These are phyloP conservation scores for Spencermartinsiella ligniputridi DNA, from an alignment of 1,139 yeast species.

Conservation along the genomic window DNA sequence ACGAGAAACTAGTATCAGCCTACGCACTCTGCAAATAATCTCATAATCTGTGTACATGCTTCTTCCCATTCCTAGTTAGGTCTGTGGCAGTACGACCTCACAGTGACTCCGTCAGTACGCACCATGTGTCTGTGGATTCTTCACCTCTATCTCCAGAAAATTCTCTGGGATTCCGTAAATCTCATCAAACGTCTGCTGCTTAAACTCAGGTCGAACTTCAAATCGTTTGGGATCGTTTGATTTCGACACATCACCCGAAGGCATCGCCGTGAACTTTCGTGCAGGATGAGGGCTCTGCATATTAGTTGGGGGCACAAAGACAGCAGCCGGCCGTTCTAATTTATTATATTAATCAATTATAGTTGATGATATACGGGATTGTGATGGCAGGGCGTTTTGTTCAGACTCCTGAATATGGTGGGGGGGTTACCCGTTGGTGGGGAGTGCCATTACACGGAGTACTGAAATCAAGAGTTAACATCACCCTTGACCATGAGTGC, in stretches of 20 bases:
- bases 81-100: not conserved
- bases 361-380: too few species aligned
- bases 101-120: slow-evolving; percentile 15
- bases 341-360: too few species aligned
- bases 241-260: slow-evolving; percentile 18
- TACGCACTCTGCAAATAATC: slow-evolving; percentile 63
- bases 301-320: too few species aligned
- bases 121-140: slow-evolving; percentile 77
- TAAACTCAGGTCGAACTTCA: slow-evolving; percentile 40
- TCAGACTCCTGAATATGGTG: too few species aligned
- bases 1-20: not conserved
- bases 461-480: too few species aligned
- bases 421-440: too few species aligned
- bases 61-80: slow-evolving; percentile 40
- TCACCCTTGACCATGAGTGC: too few species aligned
- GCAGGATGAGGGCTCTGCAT: slow-evolving; percentile 22
- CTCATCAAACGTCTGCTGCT: slow-evolving; percentile 70
- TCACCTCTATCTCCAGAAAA: slow-evolving; percentile 82
- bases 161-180: slow-evolving; percentile 94
- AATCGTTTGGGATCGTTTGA: slow-evolving; percentile 27
- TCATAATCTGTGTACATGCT: slow-evolving; percentile 88
- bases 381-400: too few species aligned
- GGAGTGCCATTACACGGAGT: too few species aligned
- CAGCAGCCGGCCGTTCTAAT: too few species aligned
- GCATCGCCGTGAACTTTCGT: slow-evolving; percentile 32